phyloP scores from a whole-genome alignment of 2,329 filamentous ascomycete species.

The Myriosclerotinia duriaeana region DNA sequence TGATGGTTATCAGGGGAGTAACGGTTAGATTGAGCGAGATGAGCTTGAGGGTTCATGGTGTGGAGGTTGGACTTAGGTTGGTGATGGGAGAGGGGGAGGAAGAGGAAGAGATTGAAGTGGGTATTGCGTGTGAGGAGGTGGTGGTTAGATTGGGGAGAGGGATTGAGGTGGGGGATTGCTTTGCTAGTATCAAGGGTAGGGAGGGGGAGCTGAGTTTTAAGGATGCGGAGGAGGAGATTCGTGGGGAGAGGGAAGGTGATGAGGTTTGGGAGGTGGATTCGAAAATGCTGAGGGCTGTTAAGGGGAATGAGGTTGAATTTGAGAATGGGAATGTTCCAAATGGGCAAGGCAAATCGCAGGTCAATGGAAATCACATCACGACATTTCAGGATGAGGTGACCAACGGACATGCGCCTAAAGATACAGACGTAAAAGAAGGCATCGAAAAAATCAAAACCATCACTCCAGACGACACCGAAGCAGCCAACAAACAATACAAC shows the following conservation, averaged over 20 bases:
- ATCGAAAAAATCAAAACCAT: conserved; percentile 43
- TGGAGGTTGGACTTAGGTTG: conserved; percentile 54
- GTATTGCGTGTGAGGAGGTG: conserved; percentile 51
- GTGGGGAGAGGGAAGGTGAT: conserved; percentile 40
- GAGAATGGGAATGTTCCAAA: conserved; percentile 6
- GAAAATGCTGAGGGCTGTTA: conserved; percentile 47
- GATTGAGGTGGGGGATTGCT: conserved; percentile 54
- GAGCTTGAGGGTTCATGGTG: conserved; percentile 51
- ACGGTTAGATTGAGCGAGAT: conserved; percentile 52
- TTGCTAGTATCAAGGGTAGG: conserved; percentile 52
- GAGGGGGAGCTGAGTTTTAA: conserved; percentile 37
- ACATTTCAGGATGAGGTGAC: conserved; percentile 42
- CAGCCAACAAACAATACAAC: conserved; percentile 46
- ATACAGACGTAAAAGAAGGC: conserved; percentile 42
- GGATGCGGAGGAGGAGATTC: not conserved
- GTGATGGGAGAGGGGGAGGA: conserved; percentile 43
- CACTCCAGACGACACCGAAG: conserved; percentile 47
- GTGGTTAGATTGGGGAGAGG: conserved; percentile 49
- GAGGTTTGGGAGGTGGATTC: conserved; percentile 47
- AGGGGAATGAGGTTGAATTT: conserved; percentile 34
- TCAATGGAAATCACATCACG: not conserved
- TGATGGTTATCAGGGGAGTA: conserved; percentile 53
- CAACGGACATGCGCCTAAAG: conserved; percentile 42
- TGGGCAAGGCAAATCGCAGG: conserved; percentile 29
- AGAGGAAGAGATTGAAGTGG: conserved; percentile 53